These are phyloP conservation scores for Periconia digitata DNA, from an alignment of 2,329 filamentous ascomycete species.

Conservation along the genomic window DNA sequence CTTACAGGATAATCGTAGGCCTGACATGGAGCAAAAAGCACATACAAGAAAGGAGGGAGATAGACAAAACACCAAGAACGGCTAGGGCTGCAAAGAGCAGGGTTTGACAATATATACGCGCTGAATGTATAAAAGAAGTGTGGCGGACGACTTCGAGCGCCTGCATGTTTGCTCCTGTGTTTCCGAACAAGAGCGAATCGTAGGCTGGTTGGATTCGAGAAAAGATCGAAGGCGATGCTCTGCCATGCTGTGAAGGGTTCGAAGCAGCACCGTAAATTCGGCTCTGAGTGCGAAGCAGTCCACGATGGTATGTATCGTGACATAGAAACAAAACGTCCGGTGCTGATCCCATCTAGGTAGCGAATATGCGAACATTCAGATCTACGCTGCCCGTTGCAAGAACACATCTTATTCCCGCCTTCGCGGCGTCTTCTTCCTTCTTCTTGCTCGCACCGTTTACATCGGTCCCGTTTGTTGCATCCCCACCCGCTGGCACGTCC, in stretches of 20 bases:
- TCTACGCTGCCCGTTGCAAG: slow-evolving; percentile 88
- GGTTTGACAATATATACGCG: not conserved
- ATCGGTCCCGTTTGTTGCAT: slow-evolving; percentile 44
- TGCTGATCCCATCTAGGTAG: slow-evolving; percentile 45
- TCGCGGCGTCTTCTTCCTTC: slow-evolving; percentile 53
- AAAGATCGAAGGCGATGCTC: too few species aligned
- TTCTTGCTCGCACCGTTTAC: slow-evolving; percentile 54
- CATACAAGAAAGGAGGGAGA: not conserved
- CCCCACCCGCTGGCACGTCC: slow-evolving; percentile 50
- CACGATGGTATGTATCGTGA: too few species aligned
- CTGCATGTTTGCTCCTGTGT: too few species aligned
- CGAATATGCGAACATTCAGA: slow-evolving; percentile 76
- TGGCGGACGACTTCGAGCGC: not conserved
- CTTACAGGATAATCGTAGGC: not conserved
- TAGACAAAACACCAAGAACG: not conserved
- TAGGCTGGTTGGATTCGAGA: too few species aligned
- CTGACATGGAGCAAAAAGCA: not conserved
- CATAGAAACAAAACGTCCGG: too few species aligned
- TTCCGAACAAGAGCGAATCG: too few species aligned
- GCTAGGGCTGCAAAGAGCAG: not conserved
- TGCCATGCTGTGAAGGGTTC: too few species aligned
- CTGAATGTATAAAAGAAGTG: not conserved
- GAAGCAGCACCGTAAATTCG: too few species aligned
- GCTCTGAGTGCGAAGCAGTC: too few species aligned
- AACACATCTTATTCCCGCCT: slow-evolving; percentile 74